phyloP scores from a whole-genome alignment of 495 filamentous ascomycete genomes.

The Penicillium diatomitis region DNA sequence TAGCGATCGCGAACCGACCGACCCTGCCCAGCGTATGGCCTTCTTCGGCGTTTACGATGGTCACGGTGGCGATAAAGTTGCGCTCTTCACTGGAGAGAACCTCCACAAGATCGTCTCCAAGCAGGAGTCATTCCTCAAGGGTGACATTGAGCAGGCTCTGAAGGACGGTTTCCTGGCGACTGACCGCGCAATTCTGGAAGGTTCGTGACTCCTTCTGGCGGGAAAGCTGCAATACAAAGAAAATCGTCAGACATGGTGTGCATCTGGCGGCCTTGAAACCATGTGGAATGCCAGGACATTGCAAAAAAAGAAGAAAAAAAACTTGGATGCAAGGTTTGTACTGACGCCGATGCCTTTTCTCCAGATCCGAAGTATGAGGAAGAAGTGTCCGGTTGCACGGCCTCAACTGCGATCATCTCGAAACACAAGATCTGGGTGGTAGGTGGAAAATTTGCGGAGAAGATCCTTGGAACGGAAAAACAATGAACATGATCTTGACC shows the following conservation, averaged over 20 bases:
- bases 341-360: neutral
- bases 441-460: constrained; percentile 20
- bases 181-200: constrained; percentile 89
- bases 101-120: constrained; percentile 90
- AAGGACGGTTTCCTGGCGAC: constrained; percentile 97
- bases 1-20: constrained; percentile 50
- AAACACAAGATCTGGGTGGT: constrained; percentile 93
- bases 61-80: constrained; percentile 94
- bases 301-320: constrained; percentile 6
- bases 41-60: constrained; percentile 99
- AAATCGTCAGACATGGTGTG: neutral
- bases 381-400: constrained; percentile 95
- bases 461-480: neutral
- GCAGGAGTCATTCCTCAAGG: constrained; percentile 84
- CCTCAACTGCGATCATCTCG: constrained; percentile 79
- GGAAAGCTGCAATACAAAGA: neutral
- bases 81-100: constrained; percentile 83
- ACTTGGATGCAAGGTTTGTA: neutral
- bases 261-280: no score
- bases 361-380: constrained; percentile 92
- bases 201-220: constrained; percentile 37
- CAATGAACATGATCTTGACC: neutral
- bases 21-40: constrained; percentile 62
- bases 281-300: neutral
- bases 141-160: constrained; percentile 87